Conservation (phyloP, 2,329 filamentous ascomycete species). For the Chaetothyriales sp. region DNA sequence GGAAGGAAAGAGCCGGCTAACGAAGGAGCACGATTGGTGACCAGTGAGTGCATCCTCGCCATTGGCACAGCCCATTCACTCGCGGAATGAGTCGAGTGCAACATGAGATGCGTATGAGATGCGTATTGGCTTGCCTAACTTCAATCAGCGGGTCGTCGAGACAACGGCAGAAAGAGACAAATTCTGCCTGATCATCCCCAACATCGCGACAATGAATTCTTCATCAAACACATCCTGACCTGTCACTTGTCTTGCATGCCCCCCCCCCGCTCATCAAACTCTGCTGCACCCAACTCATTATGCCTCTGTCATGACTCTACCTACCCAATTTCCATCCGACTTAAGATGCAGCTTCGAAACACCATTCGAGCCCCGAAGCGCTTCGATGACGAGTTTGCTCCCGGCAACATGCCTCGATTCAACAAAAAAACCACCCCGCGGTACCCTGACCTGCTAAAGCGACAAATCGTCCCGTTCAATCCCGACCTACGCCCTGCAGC, state of each 20-base stretch:
- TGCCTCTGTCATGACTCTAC: neutral
- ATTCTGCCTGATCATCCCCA: neutral
- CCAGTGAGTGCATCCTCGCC: neutral
- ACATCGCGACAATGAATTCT: conserved; percentile 1
- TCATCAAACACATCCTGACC: conserved; percentile 1
- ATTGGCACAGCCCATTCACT: neutral
- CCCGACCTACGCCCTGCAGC: conserved; percentile 28
- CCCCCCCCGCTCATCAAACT: neutral
- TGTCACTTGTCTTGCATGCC: neutral
- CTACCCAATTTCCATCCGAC: conserved; percentile 12
- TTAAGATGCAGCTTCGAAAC: conserved; percentile 23
- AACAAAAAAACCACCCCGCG: conserved; percentile 5
- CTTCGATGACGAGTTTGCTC: conserved; percentile 19
- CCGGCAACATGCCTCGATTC: conserved; percentile 7
- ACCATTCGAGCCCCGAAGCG: conserved; percentile 22
- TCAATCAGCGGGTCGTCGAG: neutral
- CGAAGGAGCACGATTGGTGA: neutral
- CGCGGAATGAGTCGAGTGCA: neutral
- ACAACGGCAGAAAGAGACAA: neutral
- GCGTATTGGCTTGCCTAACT: neutral
- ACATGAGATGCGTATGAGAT: neutral
- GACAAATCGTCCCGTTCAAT: conserved; percentile 20
- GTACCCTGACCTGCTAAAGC: conserved; percentile 15
- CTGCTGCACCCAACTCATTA: neutral
- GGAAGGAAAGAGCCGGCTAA: neutral